phyloP scores from a whole-genome alignment of 2,329 filamentous ascomycete genomes.

The Monosporascus sp. region DNA sequence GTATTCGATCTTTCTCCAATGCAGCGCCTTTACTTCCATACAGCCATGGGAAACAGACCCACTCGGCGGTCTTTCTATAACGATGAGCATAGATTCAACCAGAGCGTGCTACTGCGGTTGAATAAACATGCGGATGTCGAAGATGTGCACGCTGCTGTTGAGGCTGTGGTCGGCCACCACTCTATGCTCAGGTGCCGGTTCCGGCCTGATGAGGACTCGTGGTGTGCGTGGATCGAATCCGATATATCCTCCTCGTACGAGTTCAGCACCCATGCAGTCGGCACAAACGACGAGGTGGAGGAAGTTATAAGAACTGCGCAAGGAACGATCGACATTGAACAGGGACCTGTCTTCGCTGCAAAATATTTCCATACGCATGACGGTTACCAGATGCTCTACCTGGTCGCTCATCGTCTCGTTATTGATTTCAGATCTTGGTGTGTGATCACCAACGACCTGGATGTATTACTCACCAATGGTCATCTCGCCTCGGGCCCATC shows the following conservation, averaged over 20 bases:
- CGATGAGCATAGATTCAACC: conserved; percentile 44
- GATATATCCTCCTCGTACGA: conserved; percentile 38
- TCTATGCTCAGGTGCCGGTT: conserved; percentile 49
- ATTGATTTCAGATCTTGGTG: conserved; percentile 49
- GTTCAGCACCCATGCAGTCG: conserved; percentile 37
- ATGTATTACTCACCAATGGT: conserved; percentile 42
- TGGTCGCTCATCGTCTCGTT: conserved; percentile 48
- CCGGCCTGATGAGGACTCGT: conserved; percentile 31
- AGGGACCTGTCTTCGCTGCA: conserved; percentile 46
- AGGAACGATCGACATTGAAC: conserved; percentile 41
- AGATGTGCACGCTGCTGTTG: conserved; percentile 43
- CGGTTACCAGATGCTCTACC: conserved; percentile 42
- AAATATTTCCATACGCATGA: conserved; percentile 43
- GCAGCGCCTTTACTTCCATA: conserved; percentile 50
- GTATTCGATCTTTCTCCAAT: conserved; percentile 47
- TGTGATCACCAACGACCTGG: conserved; percentile 44
- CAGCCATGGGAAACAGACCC: conserved; percentile 34
- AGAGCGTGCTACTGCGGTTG: conserved; percentile 43
- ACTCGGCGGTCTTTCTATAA: conserved; percentile 24
- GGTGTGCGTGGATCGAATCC: conserved; percentile 41
- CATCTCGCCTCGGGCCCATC: conserved; percentile 39
- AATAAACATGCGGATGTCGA: conserved; percentile 35
- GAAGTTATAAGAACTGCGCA: conserved; percentile 37
- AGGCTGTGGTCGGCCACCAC: conserved; percentile 45
- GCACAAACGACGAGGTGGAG: conserved; percentile 37